A percentile compares a stretch with the other conserved stretches of the same genome.
These are phyloP conservation scores for Cordyceps tenuipes DNA, from an alignment of 2,329 filamentous ascomycete genomes.

Conservation along the genomic window DNA sequence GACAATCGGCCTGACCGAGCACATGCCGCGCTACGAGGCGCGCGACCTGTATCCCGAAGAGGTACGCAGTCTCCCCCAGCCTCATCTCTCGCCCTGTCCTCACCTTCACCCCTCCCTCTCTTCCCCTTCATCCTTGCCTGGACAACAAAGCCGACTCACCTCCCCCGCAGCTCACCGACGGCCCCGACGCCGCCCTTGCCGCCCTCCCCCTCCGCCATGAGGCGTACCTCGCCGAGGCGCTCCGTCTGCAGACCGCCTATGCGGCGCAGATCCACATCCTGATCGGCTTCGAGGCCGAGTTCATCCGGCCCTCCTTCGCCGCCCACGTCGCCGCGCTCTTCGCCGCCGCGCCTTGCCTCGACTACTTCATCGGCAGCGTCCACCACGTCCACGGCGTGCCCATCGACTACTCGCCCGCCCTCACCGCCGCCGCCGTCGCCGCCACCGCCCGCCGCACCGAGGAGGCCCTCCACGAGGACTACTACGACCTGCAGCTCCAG, in stretches of 20 bases:
- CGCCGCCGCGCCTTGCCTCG: conserved; percentile 50
- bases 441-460: conserved; percentile 42
- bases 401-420: conserved; percentile 72
- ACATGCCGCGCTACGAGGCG: conserved; percentile 73
- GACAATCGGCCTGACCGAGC: conserved; percentile 83
- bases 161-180: conserved; percentile 35
- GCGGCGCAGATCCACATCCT: conserved; percentile 64
- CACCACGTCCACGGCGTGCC: conserved; percentile 83
- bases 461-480: conserved; percentile 67
- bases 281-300: conserved; percentile 89
- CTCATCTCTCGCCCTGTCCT: too few species aligned
- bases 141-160: too few species aligned
- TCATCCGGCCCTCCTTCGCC: conserved; percentile 63
- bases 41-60: conserved; percentile 91
- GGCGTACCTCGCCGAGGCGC: conserved; percentile 68
- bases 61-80: conserved; percentile 34
- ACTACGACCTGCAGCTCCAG: conserved; percentile 78
- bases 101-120: not conserved
- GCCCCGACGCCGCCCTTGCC: conserved; percentile 37
- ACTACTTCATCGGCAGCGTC: conserved; percentile 88
- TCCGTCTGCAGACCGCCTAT: conserved; percentile 63
- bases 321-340: conserved; percentile 53
- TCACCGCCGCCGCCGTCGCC: conserved; percentile 48
- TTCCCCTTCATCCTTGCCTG: too few species aligned
- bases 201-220: conserved; percentile 50